Percentiles rank a stretch among this genome's conserved stretches.
These are phyloP conservation scores for Claviceps monticola DNA, from an alignment of 2,329 filamentous ascomycete species.

Conservation along the genomic window DNA sequence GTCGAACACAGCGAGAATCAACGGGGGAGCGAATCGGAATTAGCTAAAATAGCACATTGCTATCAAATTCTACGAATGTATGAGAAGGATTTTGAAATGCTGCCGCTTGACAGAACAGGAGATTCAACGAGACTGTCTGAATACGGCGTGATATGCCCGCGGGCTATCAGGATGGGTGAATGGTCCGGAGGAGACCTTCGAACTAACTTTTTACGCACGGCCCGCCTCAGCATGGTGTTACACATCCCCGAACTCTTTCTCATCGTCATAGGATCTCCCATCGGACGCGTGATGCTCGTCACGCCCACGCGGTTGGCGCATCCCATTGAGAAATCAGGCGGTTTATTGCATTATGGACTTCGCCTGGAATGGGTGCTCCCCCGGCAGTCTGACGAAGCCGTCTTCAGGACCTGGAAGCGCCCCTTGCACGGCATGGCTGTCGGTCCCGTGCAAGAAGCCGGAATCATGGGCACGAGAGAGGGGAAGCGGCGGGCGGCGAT, in stretches of 20 bases:
- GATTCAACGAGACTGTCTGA: constrained; percentile 11
- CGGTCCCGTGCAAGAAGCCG: constrained; percentile 43
- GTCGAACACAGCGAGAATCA: constrained; percentile 8
- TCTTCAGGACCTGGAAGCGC: constrained; percentile 27
- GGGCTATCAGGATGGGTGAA: constrained; percentile 15
- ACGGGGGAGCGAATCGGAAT: not conserved
- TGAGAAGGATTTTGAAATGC: constrained; percentile 33
- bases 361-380: constrained; percentile 41
- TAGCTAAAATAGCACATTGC: constrained; percentile 7
- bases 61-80: constrained; percentile 33
- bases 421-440: constrained; percentile 55
- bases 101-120: constrained; percentile 16
- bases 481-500: constrained; percentile 10
- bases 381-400: constrained; percentile 30
- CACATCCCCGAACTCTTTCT: constrained; percentile 56
- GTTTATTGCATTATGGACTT: constrained; percentile 27
- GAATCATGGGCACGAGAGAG: constrained; percentile 2
- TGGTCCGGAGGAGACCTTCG: constrained; percentile 11
- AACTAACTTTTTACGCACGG: constrained; percentile 21
- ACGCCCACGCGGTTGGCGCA: constrained; percentile 30
- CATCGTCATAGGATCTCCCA: constrained; percentile 52
- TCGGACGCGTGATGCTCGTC: constrained; percentile 50
- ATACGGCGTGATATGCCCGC: constrained; percentile 18
- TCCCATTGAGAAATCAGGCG: constrained; percentile 10
- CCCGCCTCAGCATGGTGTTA: constrained; percentile 41